Conservation (phyloP, 768 basidiomycete species). For the Crassisporium funariophilum region DNA sequence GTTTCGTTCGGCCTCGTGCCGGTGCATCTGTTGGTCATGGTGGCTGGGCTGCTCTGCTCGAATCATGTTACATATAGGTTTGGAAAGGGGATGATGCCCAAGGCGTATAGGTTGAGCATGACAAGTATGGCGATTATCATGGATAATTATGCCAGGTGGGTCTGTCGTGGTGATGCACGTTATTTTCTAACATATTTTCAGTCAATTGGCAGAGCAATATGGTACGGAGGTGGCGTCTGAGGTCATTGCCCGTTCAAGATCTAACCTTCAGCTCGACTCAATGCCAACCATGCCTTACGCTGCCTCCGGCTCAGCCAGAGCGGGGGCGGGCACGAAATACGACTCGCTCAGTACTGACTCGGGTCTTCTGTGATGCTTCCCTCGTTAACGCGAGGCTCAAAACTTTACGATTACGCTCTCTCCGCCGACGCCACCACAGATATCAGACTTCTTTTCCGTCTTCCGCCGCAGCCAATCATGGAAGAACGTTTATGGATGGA, state of each 20-base stretch:
- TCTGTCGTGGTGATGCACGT: not conserved
- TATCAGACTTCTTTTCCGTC: too few relatives aligned
- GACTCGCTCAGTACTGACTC: not conserved
- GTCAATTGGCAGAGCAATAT: conserved; percentile 72
- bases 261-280: conserved; percentile 36
- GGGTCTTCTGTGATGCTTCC: too few relatives aligned
- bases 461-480: too few relatives aligned
- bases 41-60: conserved; percentile 67
- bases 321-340: not conserved
- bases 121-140: conserved; percentile 78
- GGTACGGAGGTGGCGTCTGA: conserved; percentile 60
- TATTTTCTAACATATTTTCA: conserved; percentile 23
- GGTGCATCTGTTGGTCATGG: conserved; percentile 62
- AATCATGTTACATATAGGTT: conserved; percentile 89
- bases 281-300: conserved; percentile 11
- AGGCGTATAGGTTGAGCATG: conserved; percentile 74
- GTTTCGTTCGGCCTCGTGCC: conserved; percentile 68
- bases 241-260: conserved; percentile 52
- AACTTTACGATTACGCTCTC: too few relatives aligned
- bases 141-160: conserved; percentile 78
- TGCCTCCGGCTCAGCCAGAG: conserved; percentile 28
- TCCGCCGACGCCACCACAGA: too few relatives aligned
- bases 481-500: too few relatives aligned
- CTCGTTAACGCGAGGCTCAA: too few relatives aligned
- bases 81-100: conserved; percentile 89